Percentiles rank a stretch among this genome's conserved stretches.
phyloP scores from a whole-genome alignment of 108 stramenopile genomes.

The Stephanodiscus triporus region DNA sequence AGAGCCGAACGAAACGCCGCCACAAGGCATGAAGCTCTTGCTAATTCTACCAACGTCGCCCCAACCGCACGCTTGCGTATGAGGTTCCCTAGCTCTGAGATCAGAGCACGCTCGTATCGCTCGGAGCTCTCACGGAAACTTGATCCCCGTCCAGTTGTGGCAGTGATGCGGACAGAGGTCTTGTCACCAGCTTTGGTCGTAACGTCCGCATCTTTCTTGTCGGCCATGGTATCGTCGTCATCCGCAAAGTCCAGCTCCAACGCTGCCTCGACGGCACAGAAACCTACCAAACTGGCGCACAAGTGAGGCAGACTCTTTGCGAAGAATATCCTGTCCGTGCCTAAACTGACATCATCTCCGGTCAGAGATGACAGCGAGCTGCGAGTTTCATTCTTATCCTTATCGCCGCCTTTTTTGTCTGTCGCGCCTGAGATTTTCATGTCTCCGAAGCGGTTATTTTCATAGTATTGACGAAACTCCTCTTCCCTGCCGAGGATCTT shows the following conservation, averaged over 20 bases:
- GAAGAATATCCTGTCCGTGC: constrained; percentile 88
- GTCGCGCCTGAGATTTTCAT: constrained; percentile 66
- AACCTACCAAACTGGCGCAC: constrained; percentile 86
- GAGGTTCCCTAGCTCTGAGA: constrained; percentile 79
- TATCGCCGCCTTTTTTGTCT: constrained; percentile 55
- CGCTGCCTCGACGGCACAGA: constrained; percentile 90
- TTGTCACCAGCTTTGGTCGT: constrained; percentile 34
- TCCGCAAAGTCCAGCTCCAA: constrained; percentile 84
- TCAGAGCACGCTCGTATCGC: constrained; percentile 81
- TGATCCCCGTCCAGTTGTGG: constrained; percentile 57
- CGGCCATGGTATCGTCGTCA: constrained; percentile 64
- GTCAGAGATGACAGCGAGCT: constrained; percentile 84
- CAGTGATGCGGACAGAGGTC: constrained; percentile 25
- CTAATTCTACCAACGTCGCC: constrained; percentile 77
- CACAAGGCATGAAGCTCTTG: constrained; percentile 79
- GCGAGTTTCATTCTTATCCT: constrained; percentile 62
- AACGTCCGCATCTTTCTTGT: constrained; percentile 43
- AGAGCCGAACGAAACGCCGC: constrained; percentile 87
- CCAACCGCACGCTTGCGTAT: constrained; percentile 73
- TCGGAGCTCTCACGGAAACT: constrained; percentile 86
- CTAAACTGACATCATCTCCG: constrained; percentile 89
- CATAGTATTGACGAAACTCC: constrained; percentile 89
- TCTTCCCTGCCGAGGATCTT: constrained; percentile 76
- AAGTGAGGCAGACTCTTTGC: constrained; percentile 86
- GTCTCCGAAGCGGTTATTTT: constrained; percentile 90